Conservation (phyloP, 495 filamentous ascomycete species). For the Saxophila tyrrhenica region DNA sequence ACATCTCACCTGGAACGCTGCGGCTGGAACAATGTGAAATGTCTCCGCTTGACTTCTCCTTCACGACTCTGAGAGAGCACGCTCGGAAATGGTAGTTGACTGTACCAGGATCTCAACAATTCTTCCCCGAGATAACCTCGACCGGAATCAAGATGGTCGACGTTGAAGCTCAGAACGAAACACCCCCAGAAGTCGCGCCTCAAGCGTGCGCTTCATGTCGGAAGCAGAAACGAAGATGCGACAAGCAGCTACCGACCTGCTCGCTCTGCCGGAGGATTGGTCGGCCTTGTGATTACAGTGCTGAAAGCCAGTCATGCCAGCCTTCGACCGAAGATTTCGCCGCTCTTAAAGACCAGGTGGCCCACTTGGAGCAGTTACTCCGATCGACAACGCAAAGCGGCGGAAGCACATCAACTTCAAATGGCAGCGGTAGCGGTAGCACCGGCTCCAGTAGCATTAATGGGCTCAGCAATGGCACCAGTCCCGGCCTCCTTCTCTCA, state of each 20-base stretch:
- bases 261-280: conserved; percentile 24
- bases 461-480: conserved; percentile 21
- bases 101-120: too few relatives aligned
- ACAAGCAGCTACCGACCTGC: conserved; percentile 37
- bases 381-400: neutral
- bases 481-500: neutral
- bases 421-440: neutral
- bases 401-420: neutral
- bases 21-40: too few relatives aligned
- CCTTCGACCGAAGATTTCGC: conserved; percentile 34
- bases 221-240: conserved; percentile 42
- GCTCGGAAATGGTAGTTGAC: too few relatives aligned
- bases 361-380: conserved; percentile 28
- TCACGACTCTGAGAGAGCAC: too few relatives aligned
- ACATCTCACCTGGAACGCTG: too few relatives aligned
- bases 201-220: conserved; percentile 17
- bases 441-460: conserved; percentile 9
- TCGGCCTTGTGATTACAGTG: conserved; percentile 34
- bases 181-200: conserved; percentile 4
- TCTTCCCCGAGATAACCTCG: too few relatives aligned
- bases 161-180: neutral
- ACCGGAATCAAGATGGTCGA: neutral
- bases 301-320: conserved; percentile 14
- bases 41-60: too few relatives aligned
- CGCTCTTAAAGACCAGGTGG: conserved; percentile 28